These are phyloP conservation scores for Arthrobotrys sphaeroides DNA, from an alignment of 2,329 filamentous ascomycete genomes.

Conservation along the genomic window DNA sequence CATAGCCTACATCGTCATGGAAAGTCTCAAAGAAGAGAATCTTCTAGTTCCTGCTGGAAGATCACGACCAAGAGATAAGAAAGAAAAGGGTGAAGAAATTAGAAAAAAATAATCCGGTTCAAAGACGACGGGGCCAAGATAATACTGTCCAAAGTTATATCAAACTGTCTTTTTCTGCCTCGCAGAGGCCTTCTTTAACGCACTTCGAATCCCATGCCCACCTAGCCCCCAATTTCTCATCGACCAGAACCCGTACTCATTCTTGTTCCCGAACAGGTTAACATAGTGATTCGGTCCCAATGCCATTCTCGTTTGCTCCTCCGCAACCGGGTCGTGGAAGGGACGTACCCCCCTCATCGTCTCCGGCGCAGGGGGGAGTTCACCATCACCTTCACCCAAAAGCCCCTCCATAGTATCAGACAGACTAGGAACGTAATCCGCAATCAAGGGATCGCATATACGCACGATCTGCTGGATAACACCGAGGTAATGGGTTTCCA, in stretches of 20 bases:
- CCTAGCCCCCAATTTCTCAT: not conserved
- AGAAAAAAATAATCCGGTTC: too few species aligned
- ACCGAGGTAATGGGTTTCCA: constrained; percentile 40
- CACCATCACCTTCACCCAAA: not conserved
- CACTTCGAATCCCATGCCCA: not conserved
- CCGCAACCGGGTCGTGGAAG: not conserved
- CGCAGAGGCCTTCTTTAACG: not conserved
- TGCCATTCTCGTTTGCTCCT: constrained; percentile 10
- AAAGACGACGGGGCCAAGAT: too few species aligned
- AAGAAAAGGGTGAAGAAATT: not conserved
- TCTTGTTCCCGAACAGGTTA: not conserved
- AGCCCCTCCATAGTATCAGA: not conserved
- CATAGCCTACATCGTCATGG: too few species aligned
- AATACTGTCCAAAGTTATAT: too few species aligned
- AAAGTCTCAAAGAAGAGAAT: too few species aligned
- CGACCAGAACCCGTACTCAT: constrained; percentile 6
- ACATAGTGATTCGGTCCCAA: constrained; percentile 4
- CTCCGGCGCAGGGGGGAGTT: not conserved
- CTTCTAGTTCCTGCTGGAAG: not conserved
- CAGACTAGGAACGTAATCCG: not conserved
- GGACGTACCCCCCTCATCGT: not conserved
- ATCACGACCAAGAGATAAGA: not conserved
- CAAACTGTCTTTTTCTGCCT: not conserved
- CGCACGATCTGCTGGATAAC: constrained; percentile 5
- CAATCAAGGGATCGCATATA: constrained; percentile 28